phyloP scores from a whole-genome alignment of 2,329 filamentous ascomycete genomes.

The Aspergillus sojae region DNA sequence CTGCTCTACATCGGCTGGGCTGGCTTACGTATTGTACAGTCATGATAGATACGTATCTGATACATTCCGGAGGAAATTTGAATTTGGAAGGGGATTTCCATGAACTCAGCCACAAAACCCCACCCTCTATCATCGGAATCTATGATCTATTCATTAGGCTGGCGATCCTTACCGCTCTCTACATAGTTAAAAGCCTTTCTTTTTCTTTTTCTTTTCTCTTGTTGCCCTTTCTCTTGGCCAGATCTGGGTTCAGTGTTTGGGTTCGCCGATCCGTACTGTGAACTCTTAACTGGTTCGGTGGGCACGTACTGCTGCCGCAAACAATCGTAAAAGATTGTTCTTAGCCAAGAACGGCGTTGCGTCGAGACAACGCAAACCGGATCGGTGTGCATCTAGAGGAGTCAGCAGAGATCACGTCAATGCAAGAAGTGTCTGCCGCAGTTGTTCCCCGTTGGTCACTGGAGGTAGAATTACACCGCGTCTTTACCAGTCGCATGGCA shows the following conservation, averaged over 20 bases:
- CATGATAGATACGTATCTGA: background rate
- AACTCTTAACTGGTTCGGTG: background rate
- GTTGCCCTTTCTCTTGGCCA: background rate
- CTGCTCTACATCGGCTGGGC: background rate
- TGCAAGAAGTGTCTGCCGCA: conserved; percentile 7
- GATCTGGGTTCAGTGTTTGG: background rate
- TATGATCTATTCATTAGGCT: background rate
- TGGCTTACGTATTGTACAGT: background rate
- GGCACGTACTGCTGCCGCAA: background rate
- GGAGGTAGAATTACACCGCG: conserved; percentile 19
- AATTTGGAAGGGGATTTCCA: background rate
- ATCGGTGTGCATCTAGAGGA: conserved; percentile 17
- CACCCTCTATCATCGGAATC: background rate
- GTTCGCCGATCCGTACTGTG: background rate
- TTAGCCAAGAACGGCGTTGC: conserved; percentile 14
- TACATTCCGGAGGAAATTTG: no score
- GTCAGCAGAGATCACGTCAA: conserved; percentile 11
- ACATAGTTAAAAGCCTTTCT: background rate
- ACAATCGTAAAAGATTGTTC: background rate
- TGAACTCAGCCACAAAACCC: background rate
- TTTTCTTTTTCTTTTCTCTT: background rate
- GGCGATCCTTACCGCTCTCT: background rate
- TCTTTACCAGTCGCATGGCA: conserved; percentile 21
- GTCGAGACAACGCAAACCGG: conserved; percentile 3
- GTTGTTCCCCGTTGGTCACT: conserved; percentile 13